phyloP scores from a whole-genome alignment of 345 rosid genomes.

The Citrus glauca region DNA sequence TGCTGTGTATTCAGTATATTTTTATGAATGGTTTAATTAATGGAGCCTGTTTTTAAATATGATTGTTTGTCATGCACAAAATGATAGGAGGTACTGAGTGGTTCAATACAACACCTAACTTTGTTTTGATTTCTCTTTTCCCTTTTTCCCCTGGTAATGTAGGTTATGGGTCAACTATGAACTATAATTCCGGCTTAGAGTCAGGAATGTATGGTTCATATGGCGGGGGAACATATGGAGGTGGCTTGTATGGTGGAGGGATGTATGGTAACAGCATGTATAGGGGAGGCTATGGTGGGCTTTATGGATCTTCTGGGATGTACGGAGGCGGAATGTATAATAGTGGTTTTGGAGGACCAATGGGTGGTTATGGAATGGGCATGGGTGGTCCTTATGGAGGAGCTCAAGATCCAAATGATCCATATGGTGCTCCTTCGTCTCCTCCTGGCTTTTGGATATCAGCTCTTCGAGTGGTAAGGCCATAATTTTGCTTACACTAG shows the following conservation, averaged over 20 bases:
- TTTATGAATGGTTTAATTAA: background rate
- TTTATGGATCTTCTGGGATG: conserved; percentile 62
- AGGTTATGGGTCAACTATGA: conserved; percentile 69
- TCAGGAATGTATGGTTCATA: conserved; percentile 53
- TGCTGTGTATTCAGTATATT: background rate
- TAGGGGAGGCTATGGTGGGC: conserved; percentile 84
- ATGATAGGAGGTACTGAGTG: background rate
- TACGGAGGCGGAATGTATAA: conserved; percentile 45
- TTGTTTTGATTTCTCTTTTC: background rate
- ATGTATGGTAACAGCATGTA: conserved; percentile 68
- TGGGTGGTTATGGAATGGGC: conserved; percentile 95
- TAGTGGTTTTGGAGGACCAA: conserved; percentile 61
- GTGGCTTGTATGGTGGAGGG: conserved; percentile 56
- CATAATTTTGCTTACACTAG: background rate
- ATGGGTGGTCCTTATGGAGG: conserved; percentile 74
- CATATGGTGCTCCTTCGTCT: conserved; percentile 66
- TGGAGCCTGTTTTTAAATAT: background rate
- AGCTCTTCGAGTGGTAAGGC: conserved; percentile 86
- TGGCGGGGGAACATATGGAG: conserved; percentile 45
- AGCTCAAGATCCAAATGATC: conserved; percentile 86
- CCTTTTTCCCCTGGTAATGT: conserved; percentile 15
- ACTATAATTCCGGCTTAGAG: conserved; percentile 64
- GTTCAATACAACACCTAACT: background rate
- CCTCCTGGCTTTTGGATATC: conserved; percentile 99
- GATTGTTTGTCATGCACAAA: background rate